Base-by-base conservation (phyloP, 352 stramenopile species). In the Plasmopara muralis region DNA sequence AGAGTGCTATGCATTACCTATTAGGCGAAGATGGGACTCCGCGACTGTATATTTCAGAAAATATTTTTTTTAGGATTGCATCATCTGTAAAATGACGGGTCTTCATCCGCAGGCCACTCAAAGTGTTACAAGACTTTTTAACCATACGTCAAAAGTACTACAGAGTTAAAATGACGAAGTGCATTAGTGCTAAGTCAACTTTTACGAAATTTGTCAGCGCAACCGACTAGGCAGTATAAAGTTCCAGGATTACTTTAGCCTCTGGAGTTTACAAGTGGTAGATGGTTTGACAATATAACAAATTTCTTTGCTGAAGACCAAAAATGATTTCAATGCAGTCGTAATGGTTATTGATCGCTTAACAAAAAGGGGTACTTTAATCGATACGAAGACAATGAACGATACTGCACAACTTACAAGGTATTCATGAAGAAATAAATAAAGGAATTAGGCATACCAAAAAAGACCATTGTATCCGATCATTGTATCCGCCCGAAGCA, bases 111-210 rank as follows among this genome's bases (percentile, higher is more conserved):
- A 31, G 46, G 41, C 15, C 40, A 60, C 39, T 25, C 46, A 37
- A 14, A 20, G 1, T 56, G 25, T 9, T 56, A 40, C 42, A 60
- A 60, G 20, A 47, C 53, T 5, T 51, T 54, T n/a, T 55, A 7
- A 31, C 31, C 13, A 39, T 60, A 30, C 46, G 20, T 4, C n/a
- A 20, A 9, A 47, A 58, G 29, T 51, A 53, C 15, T 53, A 53
- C 16, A 60, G 57, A 44, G 50, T 30, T 0, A 38, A 20, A 9
- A 55, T 55, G 46, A 38, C 18, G n/a, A 64, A 59, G 50, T 60
- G 60, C 8, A 60, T 60, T 14, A 64, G 40, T 45, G 50, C 29
- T 64, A 60, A 41, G 46, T 50, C 12, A 55, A 47, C 33, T 55
- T 20, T 2, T 55, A 14, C 43, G 46, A 61, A 35, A 50, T 51